Evolutionary conservation across 2,329 filamentous ascomycete genomes (phyloP).

Genomic region (Nemania serpens): DNA sequence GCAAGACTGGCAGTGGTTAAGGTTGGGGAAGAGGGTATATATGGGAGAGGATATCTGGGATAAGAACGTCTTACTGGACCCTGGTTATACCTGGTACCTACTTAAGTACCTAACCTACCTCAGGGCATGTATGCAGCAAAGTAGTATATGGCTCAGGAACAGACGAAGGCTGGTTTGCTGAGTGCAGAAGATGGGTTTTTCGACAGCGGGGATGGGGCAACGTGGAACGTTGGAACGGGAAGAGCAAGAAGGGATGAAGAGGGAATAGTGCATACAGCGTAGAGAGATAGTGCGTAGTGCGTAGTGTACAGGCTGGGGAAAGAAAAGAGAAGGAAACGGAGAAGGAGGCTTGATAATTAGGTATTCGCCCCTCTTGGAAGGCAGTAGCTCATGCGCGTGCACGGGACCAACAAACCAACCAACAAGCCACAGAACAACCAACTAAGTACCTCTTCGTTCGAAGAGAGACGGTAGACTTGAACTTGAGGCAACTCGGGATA

Average conservation of each 20-base stretch:
- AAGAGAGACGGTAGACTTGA: too few relatives aligned
- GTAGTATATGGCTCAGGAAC: constrained; percentile 13
- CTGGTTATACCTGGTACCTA: background rate
- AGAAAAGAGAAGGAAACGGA: background rate
- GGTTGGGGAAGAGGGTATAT: constrained; percentile 5
- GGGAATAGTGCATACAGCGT: background rate
- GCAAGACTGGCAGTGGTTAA: constrained; percentile 17
- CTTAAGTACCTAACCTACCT: too few relatives aligned
- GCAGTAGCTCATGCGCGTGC: constrained; percentile 3
- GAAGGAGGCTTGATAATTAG: background rate
- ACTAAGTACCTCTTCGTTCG: background rate
- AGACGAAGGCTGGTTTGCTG: constrained; percentile 7
- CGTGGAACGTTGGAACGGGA: background rate
- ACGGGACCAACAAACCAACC: constrained; percentile 25
- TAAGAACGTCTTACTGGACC: constrained; percentile 21
- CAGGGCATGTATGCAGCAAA: too few relatives aligned
- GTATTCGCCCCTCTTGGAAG: constrained; percentile 1
- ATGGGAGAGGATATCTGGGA: constrained; percentile 16
- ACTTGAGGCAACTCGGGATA: too few relatives aligned
- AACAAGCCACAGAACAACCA: constrained; percentile 20
- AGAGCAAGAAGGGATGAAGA: background rate
- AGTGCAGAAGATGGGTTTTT: background rate
- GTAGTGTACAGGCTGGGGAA: background rate
- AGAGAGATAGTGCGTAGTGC: too few relatives aligned
- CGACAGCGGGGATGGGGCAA: background rate